Evolutionary conservation across 805 yeast species (phyloP).

Genomic region (Citeromyces matritensis): DNA sequence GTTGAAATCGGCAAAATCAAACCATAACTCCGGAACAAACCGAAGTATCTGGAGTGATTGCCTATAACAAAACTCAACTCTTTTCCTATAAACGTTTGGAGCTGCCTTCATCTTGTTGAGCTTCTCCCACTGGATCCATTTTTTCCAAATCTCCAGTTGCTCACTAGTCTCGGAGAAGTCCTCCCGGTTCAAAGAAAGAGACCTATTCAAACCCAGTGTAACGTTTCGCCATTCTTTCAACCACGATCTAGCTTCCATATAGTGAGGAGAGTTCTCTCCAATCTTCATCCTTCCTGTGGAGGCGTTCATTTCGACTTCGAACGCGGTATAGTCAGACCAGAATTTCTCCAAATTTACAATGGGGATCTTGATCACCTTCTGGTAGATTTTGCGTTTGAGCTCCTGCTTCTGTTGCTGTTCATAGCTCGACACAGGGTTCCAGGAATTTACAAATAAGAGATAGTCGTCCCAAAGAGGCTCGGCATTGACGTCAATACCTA

Average conservation of each 20-base stretch:
- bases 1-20: slow-evolving; percentile 23
- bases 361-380: slow-evolving; percentile 63
- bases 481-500: slow-evolving; percentile 66
- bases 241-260: slow-evolving; percentile 76
- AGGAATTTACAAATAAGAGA: slow-evolving; percentile 57
- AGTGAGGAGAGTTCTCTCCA: slow-evolving; percentile 67
- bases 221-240: slow-evolving; percentile 54
- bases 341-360: slow-evolving; percentile 55
- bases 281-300: slow-evolving; percentile 75
- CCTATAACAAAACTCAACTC: slow-evolving; percentile 60
- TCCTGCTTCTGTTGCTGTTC: slow-evolving; percentile 77
- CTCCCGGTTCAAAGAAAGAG: slow-evolving; percentile 7
- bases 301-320: slow-evolving; percentile 68
- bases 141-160: slow-evolving; percentile 45
- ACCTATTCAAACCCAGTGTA: slow-evolving; percentile 33
- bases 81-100: slow-evolving; percentile 28
- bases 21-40: slow-evolving; percentile 70
- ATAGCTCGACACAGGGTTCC: slow-evolving; percentile 72
- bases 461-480: slow-evolving; percentile 73
- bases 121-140: slow-evolving; percentile 73
- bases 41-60: slow-evolving; percentile 50
- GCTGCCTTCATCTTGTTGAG: slow-evolving; percentile 50
- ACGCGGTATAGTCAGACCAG: slow-evolving; percentile 70
- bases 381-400: slow-evolving; percentile 56
- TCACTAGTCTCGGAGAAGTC: slow-evolving; percentile 8